Conservation (phyloP, 805 yeast species). For the Metschnikowia lochheadii region DNA sequence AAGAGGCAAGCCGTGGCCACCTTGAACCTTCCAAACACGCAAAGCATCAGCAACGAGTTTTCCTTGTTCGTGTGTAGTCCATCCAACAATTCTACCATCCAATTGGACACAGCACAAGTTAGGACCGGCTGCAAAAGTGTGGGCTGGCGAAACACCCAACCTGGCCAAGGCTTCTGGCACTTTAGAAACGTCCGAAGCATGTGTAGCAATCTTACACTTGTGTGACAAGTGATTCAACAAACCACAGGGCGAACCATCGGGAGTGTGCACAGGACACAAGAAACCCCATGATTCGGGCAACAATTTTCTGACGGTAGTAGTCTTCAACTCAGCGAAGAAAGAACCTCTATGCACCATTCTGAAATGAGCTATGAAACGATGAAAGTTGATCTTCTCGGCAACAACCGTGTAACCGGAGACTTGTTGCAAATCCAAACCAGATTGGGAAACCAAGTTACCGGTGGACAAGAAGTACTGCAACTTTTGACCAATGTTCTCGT, state of each 20-base stretch:
- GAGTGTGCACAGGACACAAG: constrained; percentile 97
- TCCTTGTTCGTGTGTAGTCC: constrained; percentile 91
- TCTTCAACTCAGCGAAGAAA: constrained; percentile 95
- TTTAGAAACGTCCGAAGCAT: constrained; percentile 64
- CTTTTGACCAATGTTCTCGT: constrained; percentile 93
- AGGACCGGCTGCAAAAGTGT: constrained; percentile 84
- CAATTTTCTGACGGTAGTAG: constrained; percentile 93
- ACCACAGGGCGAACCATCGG: constrained; percentile 99
- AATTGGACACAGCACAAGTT: constrained; percentile 83
- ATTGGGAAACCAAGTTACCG: constrained; percentile 94
- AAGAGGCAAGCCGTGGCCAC: constrained; percentile 69
- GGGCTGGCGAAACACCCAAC: constrained; percentile 79
- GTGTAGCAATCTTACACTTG: constrained; percentile 84
- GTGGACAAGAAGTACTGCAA: constrained; percentile 92
- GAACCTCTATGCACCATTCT: constrained; percentile 99
- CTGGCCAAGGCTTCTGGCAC: constrained; percentile 63
- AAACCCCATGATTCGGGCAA: constrained; percentile 99
- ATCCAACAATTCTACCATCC: constrained; percentile 89
- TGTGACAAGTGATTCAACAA: constrained; percentile 93
- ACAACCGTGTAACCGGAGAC: constrained; percentile 97
- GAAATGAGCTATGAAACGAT: constrained; percentile 96
- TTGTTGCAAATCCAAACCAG: constrained; percentile 97
- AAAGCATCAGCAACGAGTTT: constrained; percentile 81
- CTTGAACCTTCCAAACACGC: constrained; percentile 89
- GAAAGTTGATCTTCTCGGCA: constrained; percentile 96